Evolutionary conservation across 2,329 filamentous ascomycete genomes (phyloP).

Genomic region (Colletotrichum ledebouriae): DNA sequence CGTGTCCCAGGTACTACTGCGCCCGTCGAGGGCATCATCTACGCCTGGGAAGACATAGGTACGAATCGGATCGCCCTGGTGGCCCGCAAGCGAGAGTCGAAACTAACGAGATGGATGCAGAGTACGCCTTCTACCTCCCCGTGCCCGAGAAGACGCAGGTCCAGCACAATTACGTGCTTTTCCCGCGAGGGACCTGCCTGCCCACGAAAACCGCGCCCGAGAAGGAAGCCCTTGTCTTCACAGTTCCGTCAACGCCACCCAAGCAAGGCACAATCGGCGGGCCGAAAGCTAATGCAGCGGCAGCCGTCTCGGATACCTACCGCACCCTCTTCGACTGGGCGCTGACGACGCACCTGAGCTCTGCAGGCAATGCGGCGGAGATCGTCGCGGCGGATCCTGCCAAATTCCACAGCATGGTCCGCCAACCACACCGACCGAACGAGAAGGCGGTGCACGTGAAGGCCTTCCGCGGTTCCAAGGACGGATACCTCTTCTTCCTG

Average conservation of each 20-base stretch:
- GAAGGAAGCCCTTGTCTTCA: constrained; percentile 74
- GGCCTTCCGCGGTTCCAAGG: constrained; percentile 76
- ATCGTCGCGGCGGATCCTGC: constrained; percentile 67
- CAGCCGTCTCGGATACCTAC: constrained; percentile 70
- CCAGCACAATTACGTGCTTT: constrained; percentile 75
- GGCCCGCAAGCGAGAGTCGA: neutral
- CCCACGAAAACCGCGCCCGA: constrained; percentile 60
- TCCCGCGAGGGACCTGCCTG: constrained; percentile 69
- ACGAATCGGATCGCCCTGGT: constrained; percentile 33
- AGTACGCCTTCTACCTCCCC: constrained; percentile 73
- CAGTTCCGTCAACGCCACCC: constrained; percentile 69
- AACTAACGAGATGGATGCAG: constrained; percentile 51
- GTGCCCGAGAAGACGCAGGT: constrained; percentile 75
- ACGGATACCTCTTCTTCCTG: constrained; percentile 77
- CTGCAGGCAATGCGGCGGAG: constrained; percentile 60
- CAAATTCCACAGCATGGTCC: constrained; percentile 69
- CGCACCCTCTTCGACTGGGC: constrained; percentile 73
- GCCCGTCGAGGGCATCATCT: constrained; percentile 67
- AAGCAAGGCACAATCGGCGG: constrained; percentile 71
- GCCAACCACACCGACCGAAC: constrained; percentile 69
- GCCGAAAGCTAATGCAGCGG: constrained; percentile 61
- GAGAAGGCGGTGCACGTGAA: constrained; percentile 76
- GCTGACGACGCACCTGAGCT: constrained; percentile 64
- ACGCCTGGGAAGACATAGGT: constrained; percentile 75
- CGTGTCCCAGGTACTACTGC: constrained; percentile 64